Evolutionary conservation across 2,329 filamentous ascomycete species (phyloP).

Genomic region (Fusarium praegraminearum): DNA sequence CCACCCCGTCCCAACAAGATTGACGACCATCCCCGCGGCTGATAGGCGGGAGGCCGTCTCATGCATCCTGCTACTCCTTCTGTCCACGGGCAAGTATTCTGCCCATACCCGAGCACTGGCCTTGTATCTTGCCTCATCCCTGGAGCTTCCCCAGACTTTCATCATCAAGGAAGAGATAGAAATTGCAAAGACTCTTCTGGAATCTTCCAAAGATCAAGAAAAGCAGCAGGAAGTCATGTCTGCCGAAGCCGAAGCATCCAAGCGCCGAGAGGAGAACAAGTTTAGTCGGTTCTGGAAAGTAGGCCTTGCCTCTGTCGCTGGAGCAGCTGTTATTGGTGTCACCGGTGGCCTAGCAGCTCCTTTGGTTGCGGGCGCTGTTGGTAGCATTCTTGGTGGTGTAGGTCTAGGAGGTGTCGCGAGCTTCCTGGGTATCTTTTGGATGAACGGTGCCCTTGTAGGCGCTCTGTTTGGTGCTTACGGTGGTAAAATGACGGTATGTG

Average conservation of each 20-base stretch:
- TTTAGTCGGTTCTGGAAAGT: slow-evolving; percentile 86
- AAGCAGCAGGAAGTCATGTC: slow-evolving; percentile 66
- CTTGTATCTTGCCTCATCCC: slow-evolving; percentile 74
- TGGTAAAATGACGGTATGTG: slow-evolving; percentile 72
- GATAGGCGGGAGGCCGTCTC: slow-evolving; percentile 75
- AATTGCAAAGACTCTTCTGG: slow-evolving; percentile 79
- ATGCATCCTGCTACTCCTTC: slow-evolving; percentile 75
- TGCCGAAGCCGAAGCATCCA: slow-evolving; percentile 80
- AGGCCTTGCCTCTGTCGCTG: slow-evolving; percentile 86
- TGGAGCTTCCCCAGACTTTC: slow-evolving; percentile 71
- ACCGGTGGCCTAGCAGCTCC: slow-evolving; percentile 93
- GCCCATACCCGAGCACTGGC: slow-evolving; percentile 78
- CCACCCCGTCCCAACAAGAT: slow-evolving; percentile 64
- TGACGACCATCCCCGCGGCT: slow-evolving; percentile 66
- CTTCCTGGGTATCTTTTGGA: slow-evolving; percentile 87
- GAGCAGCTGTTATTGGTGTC: slow-evolving; percentile 89
- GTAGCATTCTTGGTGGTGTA: slow-evolving; percentile 85
- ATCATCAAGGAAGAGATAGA: slow-evolving; percentile 78
- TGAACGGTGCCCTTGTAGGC: slow-evolving; percentile 87
- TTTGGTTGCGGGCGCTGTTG: slow-evolving; percentile 85
- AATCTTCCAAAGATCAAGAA: slow-evolving; percentile 66
- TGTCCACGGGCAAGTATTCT: slow-evolving; percentile 80
- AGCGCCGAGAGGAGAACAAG: slow-evolving; percentile 77
- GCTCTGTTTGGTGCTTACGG: slow-evolving; percentile 91
- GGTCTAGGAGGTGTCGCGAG: slow-evolving; percentile 87